Evolutionary conservation across 2,329 filamentous ascomycete genomes (phyloP), one percentile per base, ranked within the genome.

Genomic region (Aspergillus novofumigatus): DNA sequence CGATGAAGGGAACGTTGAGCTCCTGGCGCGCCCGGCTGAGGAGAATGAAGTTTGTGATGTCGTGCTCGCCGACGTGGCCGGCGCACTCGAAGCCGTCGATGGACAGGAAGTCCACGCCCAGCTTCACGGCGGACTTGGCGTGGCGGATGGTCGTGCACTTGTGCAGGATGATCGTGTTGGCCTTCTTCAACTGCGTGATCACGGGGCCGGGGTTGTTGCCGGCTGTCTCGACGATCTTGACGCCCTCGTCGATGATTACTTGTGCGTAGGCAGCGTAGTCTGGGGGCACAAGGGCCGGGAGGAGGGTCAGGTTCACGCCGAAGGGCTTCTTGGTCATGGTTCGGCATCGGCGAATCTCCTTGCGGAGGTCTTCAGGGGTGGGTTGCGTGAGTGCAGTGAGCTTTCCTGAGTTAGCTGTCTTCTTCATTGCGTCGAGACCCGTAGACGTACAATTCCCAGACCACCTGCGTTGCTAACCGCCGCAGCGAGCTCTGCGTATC

Each of bases 21-120:
- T 86, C 83, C 78, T 97, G 94, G 14, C 94, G 83, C 11, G 94
- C 93, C 59, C 89, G 83, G 74, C 86, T 89, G 52, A 97, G 84
- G 21, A 99, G 84, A 56, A 82, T 81, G 59, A 83, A 79, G 62
- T 80, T 81, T 41, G 80, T 81, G 54, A 81, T 81, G 58, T 83
- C 80, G 58, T 75, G 74, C 66, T 83, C 80, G 56, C 80, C 80
- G 17, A 81, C 80, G 59, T 83, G 80, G 17, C 86, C 94, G 47
- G 92, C 94, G 78, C 94, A 99, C 77, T 99, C 94, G 72, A 99
- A 97, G 47, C 94, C 94, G 72, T 99, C 94, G 67, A 99, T 97
- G 64, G 88, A 92, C 57, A 99, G 79, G 77, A 99, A 97, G 76
- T 99, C 94, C 4, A 97, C 94, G 62, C 94, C 94, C 42, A 97